These are phyloP conservation scores for Candida sanyaensis DNA, from an alignment of 1,139 yeast genomes.

Conservation along the genomic window DNA sequence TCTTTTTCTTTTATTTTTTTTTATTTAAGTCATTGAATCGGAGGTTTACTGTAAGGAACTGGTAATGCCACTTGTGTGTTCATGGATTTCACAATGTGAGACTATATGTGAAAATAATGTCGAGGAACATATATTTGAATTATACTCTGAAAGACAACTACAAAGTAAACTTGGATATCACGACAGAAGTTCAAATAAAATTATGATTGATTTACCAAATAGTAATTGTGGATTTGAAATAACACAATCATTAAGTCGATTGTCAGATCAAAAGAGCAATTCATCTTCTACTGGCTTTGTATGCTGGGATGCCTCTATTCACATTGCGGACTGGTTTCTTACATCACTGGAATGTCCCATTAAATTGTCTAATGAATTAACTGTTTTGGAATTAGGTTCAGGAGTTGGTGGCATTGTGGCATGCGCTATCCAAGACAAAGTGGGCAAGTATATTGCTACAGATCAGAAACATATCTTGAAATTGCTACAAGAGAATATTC, in stretches of 20 bases:
- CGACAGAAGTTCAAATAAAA: constrained; percentile 29
- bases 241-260: constrained; percentile 43
- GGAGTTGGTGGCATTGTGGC: constrained; percentile 65
- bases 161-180: constrained; percentile 51
- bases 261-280: constrained; percentile 37
- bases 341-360: constrained; percentile 7
- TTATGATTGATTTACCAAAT: constrained; percentile 35
- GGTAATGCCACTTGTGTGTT: background rate
- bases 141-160: constrained; percentile 40
- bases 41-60: too few species aligned
- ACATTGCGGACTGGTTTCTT: constrained; percentile 52
- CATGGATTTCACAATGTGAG: constrained; percentile 8
- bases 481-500: constrained; percentile 48
- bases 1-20: too few species aligned
- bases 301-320: constrained; percentile 59
- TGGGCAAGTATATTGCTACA: constrained; percentile 51
- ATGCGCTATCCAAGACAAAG: constrained; percentile 39
- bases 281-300: constrained; percentile 75
- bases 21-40: too few species aligned
- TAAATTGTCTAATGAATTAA: constrained; percentile 13
- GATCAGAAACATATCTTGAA: constrained; percentile 64
- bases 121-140: constrained; percentile 51
- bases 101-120: constrained; percentile 9
- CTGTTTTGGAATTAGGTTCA: constrained; percentile 63
- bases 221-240: constrained; percentile 33